A percentile compares a stretch with the other conserved stretches of the same genome.
Evolutionary conservation across 208 protist species (phyloP).

Genomic region (Angomonas ambiguus): DNA sequence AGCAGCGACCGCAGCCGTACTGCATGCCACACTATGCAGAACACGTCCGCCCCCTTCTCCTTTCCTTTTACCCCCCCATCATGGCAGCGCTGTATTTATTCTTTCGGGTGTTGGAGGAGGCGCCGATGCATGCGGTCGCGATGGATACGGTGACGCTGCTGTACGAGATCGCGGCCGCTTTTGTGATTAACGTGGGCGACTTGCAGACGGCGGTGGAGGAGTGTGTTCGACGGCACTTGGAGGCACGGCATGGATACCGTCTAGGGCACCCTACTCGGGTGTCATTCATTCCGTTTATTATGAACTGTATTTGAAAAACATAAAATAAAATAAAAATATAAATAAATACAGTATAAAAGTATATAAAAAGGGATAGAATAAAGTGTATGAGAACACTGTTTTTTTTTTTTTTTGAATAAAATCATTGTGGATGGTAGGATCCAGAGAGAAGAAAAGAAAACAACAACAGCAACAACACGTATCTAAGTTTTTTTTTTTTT

Average conservation of each 20-base stretch:
- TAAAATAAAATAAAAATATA: not conserved
- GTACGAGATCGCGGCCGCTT: constrained; percentile 64
- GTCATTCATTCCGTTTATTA: constrained; percentile 50
- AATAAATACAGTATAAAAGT: not conserved
- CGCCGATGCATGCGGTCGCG: constrained; percentile 50
- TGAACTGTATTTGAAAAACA: constrained; percentile 45
- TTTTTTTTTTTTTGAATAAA: constrained; percentile 2
- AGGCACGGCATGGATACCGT: constrained; percentile 33
- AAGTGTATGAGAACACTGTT: not conserved
- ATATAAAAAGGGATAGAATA: no score
- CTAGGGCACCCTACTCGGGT: constrained; percentile 39
- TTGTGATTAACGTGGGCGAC: constrained; percentile 62
- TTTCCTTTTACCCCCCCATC: constrained; percentile 61
- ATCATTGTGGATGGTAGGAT: not conserved
- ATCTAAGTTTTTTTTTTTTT: constrained; percentile 17
- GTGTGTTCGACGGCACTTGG: constrained; percentile 42
- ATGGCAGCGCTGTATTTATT: constrained; percentile 67
- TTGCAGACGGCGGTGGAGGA: constrained; percentile 51
- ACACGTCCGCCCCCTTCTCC: constrained; percentile 73
- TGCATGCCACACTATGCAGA: constrained; percentile 76
- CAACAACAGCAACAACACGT: not conserved
- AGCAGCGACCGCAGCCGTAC: constrained; percentile 68
- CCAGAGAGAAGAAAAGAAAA: constrained; percentile 1
- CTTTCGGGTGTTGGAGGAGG: constrained; percentile 61
- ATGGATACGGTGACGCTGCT: constrained; percentile 55